Evolutionary conservation across 1,284 basidiomycete species (phyloP).

Genomic region (Agroathelia rolfsii): DNA sequence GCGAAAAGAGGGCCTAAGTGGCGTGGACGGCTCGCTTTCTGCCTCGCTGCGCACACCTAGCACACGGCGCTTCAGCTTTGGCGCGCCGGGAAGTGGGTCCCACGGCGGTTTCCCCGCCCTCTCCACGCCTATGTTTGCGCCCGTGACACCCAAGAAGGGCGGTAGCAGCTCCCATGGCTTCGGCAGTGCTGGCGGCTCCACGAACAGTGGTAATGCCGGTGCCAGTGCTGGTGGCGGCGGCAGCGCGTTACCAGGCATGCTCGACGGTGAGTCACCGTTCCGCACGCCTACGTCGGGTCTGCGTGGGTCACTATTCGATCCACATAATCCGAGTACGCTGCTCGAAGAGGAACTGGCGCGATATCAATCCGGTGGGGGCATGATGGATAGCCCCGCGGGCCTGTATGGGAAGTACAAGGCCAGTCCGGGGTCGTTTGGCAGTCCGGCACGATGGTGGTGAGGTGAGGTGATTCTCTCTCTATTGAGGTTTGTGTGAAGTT

Average conservation of each 20-base stretch:
- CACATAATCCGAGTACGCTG: slow-evolving; percentile 53
- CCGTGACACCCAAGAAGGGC: slow-evolving; percentile 47
- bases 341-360: slow-evolving; percentile 57
- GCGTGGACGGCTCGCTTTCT: slow-evolving; percentile 24
- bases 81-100: too few relatives aligned
- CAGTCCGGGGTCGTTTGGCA: slow-evolving; percentile 36
- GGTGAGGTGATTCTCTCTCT: too few relatives aligned
- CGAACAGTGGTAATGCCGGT: too few relatives aligned
- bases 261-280: slow-evolving; percentile 38
- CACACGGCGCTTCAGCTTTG: slow-evolving; percentile 26
- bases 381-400: slow-evolving; percentile 46
- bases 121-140: slow-evolving; percentile 25
- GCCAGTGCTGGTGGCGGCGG: too few relatives aligned
- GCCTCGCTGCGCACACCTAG: slow-evolving; percentile 47
- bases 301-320: slow-evolving; percentile 41
- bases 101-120: too few relatives aligned
- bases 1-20: slow-evolving; percentile 25
- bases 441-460: too few relatives aligned
- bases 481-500: too few relatives aligned
- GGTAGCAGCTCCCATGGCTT: slow-evolving; percentile 17
- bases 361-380: slow-evolving; percentile 28
- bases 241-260: too few relatives aligned
- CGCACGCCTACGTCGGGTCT: slow-evolving; percentile 39
- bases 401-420: slow-evolving; percentile 37
- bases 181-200: slow-evolving; percentile 15